Base-by-base conservation (phyloP, 2,329 filamentous ascomycete species). In the Cercospora zeina region DNA sequence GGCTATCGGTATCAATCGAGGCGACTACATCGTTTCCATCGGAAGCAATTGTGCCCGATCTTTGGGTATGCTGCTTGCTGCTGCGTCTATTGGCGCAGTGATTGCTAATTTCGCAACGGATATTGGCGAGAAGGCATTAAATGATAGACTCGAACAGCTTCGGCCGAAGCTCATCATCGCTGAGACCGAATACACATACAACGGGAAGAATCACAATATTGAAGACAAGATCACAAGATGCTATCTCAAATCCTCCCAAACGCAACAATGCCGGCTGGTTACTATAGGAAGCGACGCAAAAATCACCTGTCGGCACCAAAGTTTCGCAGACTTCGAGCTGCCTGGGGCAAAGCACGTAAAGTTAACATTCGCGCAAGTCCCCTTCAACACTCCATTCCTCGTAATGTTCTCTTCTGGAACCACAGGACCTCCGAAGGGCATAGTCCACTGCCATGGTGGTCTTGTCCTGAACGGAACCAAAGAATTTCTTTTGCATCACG, bases 401-500 rank as follows among this genome's bases (percentile, higher is more conserved):
- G 21, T 47, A 2, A 47, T 47, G 42, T 47, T 47, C 42, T 47
- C 42, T 24, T 47, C 42, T 11, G 42, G 42, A 27, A 47, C 42
- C 5, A 47, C 42, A 5, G 42, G 42, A 13, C 42, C 42, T 47
- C 21, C 21, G 9, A 30, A 47, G 21, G 42, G 42, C 42, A 47
- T 47, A 30, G 42, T 47, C 13, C 42, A 47, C 13, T 19, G 42
- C 1, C 42, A 47, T 19, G 42, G 21, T 8, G 42, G 42, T 2
- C 21, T 47, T 10, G 21, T 47, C 7, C 42, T 47, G 0, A 47
- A 47, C 24, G 42, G 42, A 0, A 10, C 4, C 3, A 47, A 47
- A 47, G 33, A 95, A 72, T 78, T 78, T 1, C 72, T 70, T 11
- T 69, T 87, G 30, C 83, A 87, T 66, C 72, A 77, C 9, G 76